Percentiles rank a stretch among this genome's conserved stretches.
Evolutionary conservation across 1,284 basidiomycete species (phyloP).

Genomic region (Ceratobasidium sp.): DNA sequence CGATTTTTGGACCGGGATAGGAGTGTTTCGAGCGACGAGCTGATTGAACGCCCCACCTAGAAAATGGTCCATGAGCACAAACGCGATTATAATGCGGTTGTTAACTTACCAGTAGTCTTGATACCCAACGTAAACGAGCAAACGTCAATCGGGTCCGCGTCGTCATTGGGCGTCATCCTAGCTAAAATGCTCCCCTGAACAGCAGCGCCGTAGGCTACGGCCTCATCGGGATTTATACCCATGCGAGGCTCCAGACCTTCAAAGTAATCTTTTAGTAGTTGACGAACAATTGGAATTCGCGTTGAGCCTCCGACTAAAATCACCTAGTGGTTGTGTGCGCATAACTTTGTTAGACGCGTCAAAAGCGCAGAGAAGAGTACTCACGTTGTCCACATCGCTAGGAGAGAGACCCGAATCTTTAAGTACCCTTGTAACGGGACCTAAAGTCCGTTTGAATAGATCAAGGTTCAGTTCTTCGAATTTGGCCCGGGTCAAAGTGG

Average conservation of each 20-base stretch:
- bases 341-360: slow-evolving; percentile 25
- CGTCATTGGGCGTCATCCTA: no score
- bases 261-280: slow-evolving; percentile 98
- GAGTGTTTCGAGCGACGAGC: slow-evolving; percentile 95
- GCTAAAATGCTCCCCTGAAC: no score
- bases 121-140: slow-evolving; percentile 90
- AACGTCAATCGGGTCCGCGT: no score
- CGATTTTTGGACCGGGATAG: slow-evolving; percentile 97
- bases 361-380: neutral
- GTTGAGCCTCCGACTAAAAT: slow-evolving; percentile 99
- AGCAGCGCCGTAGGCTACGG: slow-evolving; percentile 98
- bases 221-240: slow-evolving; percentile 99
- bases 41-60: slow-evolving; percentile 73
- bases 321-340: slow-evolving; percentile 67
- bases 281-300: slow-evolving; percentile 99
- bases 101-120: slow-evolving; percentile 65
- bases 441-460: slow-evolving; percentile 96
- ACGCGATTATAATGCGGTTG: no score
- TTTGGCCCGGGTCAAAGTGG: slow-evolving; percentile 97
- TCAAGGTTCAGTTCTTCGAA: slow-evolving; percentile 99
- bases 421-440: slow-evolving; percentile 98
- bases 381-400: slow-evolving; percentile 73
- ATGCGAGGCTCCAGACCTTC: slow-evolving; percentile 95
- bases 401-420: slow-evolving; percentile 98
- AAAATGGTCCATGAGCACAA: neutral